Conservation (phyloP, 768 basidiomycete genomes). For the Auricularia auricula-judae region DNA sequence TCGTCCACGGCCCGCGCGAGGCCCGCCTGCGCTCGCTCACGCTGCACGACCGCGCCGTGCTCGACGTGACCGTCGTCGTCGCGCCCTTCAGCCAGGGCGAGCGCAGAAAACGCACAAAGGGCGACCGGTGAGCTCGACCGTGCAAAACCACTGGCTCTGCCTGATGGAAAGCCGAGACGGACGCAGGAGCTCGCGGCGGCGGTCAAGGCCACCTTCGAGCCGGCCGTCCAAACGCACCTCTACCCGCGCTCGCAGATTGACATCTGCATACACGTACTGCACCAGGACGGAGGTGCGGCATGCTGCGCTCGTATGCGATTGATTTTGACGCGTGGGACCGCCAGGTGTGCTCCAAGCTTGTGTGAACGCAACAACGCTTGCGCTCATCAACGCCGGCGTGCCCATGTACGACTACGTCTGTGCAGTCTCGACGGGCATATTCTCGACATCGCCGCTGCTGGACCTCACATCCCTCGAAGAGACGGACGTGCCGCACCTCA, state of each 20-base stretch:
- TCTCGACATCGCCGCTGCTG: constrained; percentile 68
- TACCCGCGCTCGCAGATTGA: constrained; percentile 95
- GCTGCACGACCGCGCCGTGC: constrained; percentile 74
- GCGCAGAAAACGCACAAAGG: constrained; percentile 59
- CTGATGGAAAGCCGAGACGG: constrained; percentile 38
- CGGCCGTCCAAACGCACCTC: constrained; percentile 79
- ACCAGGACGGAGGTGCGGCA: constrained; percentile 66
- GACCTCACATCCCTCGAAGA: constrained; percentile 88
- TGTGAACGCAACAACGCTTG: constrained; percentile 91
- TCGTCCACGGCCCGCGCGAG: constrained; percentile 89
- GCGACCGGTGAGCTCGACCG: constrained; percentile 57
- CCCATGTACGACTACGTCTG: constrained; percentile 86
- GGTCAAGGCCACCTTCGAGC: constrained; percentile 92
- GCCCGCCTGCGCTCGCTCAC: constrained; percentile 70
- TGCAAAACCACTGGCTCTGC: too few species aligned
- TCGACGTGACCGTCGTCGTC: constrained; percentile 83
- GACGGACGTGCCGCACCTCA: constrained; percentile 77
- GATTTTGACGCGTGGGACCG: not conserved
- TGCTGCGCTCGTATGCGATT: not conserved
- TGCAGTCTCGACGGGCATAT: constrained; percentile 79
- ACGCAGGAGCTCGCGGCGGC: constrained; percentile 76
- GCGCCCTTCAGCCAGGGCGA: constrained; percentile 83
- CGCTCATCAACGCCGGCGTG: constrained; percentile 82
- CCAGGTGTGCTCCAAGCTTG: constrained; percentile 72
- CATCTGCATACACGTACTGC: constrained; percentile 83